Conservation (phyloP, 805 yeast species). For the Starmerella gropengiesseri region DNA sequence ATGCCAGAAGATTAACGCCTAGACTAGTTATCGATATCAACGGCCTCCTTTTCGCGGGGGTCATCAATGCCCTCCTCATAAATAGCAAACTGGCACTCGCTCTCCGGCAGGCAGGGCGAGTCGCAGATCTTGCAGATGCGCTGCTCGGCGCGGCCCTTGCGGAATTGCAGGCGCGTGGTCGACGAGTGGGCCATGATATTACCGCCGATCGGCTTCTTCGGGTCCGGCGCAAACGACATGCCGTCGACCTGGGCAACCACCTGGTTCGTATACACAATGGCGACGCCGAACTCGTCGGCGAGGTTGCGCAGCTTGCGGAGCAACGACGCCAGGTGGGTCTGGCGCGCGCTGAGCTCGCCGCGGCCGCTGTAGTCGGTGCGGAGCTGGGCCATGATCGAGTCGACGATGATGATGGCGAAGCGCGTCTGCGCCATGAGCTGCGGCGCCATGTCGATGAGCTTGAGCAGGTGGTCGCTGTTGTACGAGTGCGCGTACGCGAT, state of each 20-base stretch:
- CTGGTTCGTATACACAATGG: slow-evolving; percentile 90
- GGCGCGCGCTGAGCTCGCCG: slow-evolving; percentile 92
- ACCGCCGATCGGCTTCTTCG: slow-evolving; percentile 97
- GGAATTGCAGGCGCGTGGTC: slow-evolving; percentile 81
- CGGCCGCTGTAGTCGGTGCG: slow-evolving; percentile 92
- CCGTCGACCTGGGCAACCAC: slow-evolving; percentile 98
- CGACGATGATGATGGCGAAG: slow-evolving; percentile 83
- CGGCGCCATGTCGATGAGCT: slow-evolving; percentile 78
- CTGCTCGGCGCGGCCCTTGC: slow-evolving; percentile 84
- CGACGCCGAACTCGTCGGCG: slow-evolving; percentile 97
- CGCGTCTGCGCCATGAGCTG: slow-evolving; percentile 93
- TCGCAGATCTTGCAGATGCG: slow-evolving; percentile 92
- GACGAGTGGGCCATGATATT: slow-evolving; percentile 95
- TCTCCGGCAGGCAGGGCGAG: slow-evolving; percentile 92
- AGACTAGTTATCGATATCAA: slow-evolving; percentile 5
- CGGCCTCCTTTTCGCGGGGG: slow-evolving; percentile 69
- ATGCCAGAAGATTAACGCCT: background rate
- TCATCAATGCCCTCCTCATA: slow-evolving; percentile 96
- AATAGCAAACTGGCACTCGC: slow-evolving; percentile 89
- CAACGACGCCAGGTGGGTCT: slow-evolving; percentile 83
- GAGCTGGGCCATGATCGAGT: slow-evolving; percentile 91
- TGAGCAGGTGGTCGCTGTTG: slow-evolving; percentile 91
- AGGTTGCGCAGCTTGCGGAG: slow-evolving; percentile 84
- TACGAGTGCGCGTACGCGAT: slow-evolving; percentile 97
- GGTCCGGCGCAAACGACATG: slow-evolving; percentile 81